Conservation (phyloP, 2,329 filamentous ascomycete species). For the Cucurbitaria berberidis region DNA sequence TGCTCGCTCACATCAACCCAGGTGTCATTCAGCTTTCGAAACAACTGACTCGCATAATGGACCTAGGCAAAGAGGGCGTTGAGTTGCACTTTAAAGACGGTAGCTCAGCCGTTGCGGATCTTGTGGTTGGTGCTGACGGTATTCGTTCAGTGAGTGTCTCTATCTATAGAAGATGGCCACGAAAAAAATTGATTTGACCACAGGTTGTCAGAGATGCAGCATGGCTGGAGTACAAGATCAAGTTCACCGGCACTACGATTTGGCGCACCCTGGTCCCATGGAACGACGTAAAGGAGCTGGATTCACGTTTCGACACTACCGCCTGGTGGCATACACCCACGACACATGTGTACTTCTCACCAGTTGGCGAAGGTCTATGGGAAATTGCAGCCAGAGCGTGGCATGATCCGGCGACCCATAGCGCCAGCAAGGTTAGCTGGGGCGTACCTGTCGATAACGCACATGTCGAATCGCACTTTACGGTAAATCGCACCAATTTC, state of each 20-base stretch:
- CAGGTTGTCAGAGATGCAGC: constrained; percentile 52
- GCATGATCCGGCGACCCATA: constrained; percentile 38
- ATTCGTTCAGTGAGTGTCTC: constrained; percentile 56
- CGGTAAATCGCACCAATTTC: too few species aligned
- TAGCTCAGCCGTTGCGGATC: constrained; percentile 48
- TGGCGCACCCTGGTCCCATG: constrained; percentile 55
- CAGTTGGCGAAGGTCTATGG: constrained; percentile 47
- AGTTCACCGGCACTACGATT: constrained; percentile 58
- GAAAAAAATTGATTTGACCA: constrained; percentile 1
- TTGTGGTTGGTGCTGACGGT: constrained; percentile 56
- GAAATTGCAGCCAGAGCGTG: constrained; percentile 50
- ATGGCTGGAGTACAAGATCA: constrained; percentile 53
- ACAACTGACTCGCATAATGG: constrained; percentile 50
- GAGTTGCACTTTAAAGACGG: constrained; percentile 54
- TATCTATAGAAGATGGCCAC: constrained; percentile 30
- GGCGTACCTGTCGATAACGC: constrained; percentile 48
- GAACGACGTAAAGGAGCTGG: constrained; percentile 33
- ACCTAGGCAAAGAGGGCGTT: constrained; percentile 44
- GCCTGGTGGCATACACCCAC: constrained; percentile 55
- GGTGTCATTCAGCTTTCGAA: constrained; percentile 55
- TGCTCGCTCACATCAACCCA: constrained; percentile 55
- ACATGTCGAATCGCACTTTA: constrained; percentile 49
- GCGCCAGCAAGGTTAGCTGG: constrained; percentile 46
- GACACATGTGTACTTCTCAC: constrained; percentile 49
- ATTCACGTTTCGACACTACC: constrained; percentile 43